Percentiles rank a stretch among this genome's conserved stretches.
phyloP scores from a whole-genome alignment of 345 rosid genomes.

The Pugionium cornutum region DNA sequence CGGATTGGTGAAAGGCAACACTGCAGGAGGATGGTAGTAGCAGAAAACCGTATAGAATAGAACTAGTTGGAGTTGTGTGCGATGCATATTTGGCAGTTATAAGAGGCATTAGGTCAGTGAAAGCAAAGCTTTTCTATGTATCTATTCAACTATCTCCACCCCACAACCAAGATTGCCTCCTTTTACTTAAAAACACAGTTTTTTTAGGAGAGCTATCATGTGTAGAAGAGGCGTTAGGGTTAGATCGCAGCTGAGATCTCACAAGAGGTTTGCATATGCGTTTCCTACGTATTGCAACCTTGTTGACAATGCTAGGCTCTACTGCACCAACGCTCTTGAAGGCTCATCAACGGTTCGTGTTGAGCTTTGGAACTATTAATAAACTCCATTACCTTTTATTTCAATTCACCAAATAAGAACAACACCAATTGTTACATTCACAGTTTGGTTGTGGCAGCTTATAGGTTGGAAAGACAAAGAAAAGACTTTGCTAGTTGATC shows the following conservation, averaged over 20 bases:
- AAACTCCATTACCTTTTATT: no score
- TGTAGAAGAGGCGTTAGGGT: slow-evolving; percentile 90
- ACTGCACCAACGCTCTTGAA: slow-evolving; percentile 74
- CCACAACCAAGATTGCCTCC: no score
- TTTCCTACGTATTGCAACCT: slow-evolving; percentile 74
- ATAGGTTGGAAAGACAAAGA: slow-evolving; percentile 98
- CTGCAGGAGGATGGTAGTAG: slow-evolving; percentile 48
- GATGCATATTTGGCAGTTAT: slow-evolving; percentile 91
- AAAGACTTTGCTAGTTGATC: slow-evolving; percentile 82
- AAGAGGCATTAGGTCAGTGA: slow-evolving; percentile 80
- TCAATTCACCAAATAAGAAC: no score
- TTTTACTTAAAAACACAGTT: no score
- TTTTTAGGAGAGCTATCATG: slow-evolving; percentile 85
- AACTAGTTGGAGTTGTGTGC: slow-evolving; percentile 87
- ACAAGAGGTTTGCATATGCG: slow-evolving; percentile 84
- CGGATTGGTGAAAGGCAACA: slow-evolving; percentile 58
- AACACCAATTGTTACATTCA: neutral
- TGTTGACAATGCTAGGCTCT: slow-evolving; percentile 85
- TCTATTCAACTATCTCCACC: no score
- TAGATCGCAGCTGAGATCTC: slow-evolving; percentile 81
- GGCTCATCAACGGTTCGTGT: slow-evolving; percentile 75
- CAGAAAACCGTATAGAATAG: slow-evolving; percentile 91
- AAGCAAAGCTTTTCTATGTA: neutral
- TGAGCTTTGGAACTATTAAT: neutral
- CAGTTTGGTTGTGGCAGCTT: slow-evolving; percentile 51